Conservation (phyloP, 2,329 filamentous ascomycete species). For the Dactylellina sp. region DNA sequence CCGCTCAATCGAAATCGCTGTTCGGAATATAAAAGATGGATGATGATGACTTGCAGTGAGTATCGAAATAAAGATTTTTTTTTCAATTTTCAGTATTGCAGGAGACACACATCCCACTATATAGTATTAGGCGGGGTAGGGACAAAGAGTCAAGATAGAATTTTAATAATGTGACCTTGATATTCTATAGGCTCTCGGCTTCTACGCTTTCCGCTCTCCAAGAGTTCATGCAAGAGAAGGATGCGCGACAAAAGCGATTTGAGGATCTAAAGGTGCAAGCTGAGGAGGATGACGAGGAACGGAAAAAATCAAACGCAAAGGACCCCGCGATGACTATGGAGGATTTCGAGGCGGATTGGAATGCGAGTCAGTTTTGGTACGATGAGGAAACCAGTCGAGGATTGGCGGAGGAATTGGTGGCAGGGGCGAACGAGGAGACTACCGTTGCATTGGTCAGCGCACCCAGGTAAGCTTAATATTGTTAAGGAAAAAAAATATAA, state of each 20-base stretch:
- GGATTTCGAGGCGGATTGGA: conserved; percentile 83
- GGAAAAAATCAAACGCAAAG: conserved; percentile 17
- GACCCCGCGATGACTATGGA: conserved; percentile 71
- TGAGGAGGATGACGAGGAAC: conserved; percentile 68
- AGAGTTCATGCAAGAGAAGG: conserved; percentile 79
- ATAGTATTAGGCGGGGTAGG: too few relatives aligned
- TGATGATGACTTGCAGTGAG: conserved; percentile 55
- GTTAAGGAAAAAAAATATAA: neutral
- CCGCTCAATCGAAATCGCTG: conserved; percentile 7
- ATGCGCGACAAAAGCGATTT: conserved; percentile 74
- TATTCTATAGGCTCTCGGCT: conserved; percentile 69
- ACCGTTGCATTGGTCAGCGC: conserved; percentile 65
- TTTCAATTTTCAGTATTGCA: neutral
- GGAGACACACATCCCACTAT: too few relatives aligned
- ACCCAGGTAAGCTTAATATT: conserved; percentile 36
- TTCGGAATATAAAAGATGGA: conserved; percentile 54
- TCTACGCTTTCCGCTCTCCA: conserved; percentile 76
- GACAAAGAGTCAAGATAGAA: too few relatives aligned
- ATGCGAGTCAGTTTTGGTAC: conserved; percentile 87
- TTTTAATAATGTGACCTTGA: conserved; percentile 1
- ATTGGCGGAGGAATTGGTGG: conserved; percentile 75
- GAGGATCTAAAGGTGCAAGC: conserved; percentile 74
- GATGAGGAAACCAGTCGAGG: conserved; percentile 76
- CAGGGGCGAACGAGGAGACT: conserved; percentile 70
- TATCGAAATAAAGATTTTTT: conserved; percentile 27